phyloP scores from a whole-genome alignment of 352 stramenopile genomes.

The Globisporangium heterothallicum region DNA sequence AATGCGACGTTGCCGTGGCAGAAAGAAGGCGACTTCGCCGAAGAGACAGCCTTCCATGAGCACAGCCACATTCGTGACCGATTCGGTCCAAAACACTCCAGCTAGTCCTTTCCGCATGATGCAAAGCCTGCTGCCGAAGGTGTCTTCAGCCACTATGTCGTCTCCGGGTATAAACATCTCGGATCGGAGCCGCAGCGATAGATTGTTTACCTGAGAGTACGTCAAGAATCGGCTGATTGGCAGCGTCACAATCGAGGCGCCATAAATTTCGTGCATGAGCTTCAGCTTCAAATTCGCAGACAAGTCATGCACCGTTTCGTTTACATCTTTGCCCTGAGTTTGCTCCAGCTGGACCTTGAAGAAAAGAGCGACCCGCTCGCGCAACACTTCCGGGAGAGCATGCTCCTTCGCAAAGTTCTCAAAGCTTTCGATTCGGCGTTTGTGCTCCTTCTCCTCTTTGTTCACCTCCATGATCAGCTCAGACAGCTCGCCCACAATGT shows the following conservation, averaged over 20 bases:
- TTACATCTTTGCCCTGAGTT: constrained; percentile 37
- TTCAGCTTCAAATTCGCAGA: constrained; percentile 66
- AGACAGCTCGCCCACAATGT: constrained; percentile 68
- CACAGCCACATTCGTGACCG: constrained; percentile 44
- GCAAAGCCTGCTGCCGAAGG: constrained; percentile 48
- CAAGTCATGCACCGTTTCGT: constrained; percentile 50
- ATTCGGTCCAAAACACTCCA: constrained; percentile 48
- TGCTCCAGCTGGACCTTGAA: constrained; percentile 56
- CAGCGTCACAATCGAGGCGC: constrained; percentile 31
- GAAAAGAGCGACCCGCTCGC: constrained; percentile 51
- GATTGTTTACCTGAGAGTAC: constrained; percentile 54
- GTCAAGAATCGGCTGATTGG: constrained; percentile 60
- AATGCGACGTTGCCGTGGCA: constrained; percentile 47
- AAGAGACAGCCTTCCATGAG: constrained; percentile 62
- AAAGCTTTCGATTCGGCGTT: constrained; percentile 65
- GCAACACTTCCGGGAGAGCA: constrained; percentile 33
- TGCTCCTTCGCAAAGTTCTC: constrained; percentile 68
- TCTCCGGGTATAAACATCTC: constrained; percentile 73
- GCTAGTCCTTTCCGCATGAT: constrained; percentile 49
- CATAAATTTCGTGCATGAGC: constrained; percentile 73
- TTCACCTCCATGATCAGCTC: constrained; percentile 71
- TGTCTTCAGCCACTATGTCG: constrained; percentile 54
- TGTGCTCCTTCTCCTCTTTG: constrained; percentile 70
- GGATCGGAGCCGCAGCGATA: constrained; percentile 50
- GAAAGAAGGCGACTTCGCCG: constrained; percentile 65